Evolutionary conservation across 192 early-diverging fungal genomes (phyloP).

Genomic region (Backusella liffmaniae): DNA sequence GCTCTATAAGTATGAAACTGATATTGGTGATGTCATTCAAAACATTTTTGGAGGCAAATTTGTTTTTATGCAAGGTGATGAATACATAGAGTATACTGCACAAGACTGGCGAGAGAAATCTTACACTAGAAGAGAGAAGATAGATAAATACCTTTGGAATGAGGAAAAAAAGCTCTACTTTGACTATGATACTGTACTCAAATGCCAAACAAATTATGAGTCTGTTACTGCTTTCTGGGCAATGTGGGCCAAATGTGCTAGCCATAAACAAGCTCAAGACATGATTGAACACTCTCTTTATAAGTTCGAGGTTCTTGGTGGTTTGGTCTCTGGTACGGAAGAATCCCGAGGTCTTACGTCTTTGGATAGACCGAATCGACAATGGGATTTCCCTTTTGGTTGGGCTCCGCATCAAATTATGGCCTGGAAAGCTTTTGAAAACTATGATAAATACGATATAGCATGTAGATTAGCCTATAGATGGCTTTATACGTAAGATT

Average conservation of each 20-base stretch:
- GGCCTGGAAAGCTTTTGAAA: conserved; percentile 87
- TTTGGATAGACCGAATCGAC: conserved; percentile 85
- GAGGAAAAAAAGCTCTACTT: conserved; percentile 78
- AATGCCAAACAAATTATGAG: conserved; percentile 76
- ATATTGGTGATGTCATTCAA: conserved; percentile 77
- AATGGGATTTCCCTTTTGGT: conserved; percentile 94
- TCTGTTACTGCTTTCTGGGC: conserved; percentile 88
- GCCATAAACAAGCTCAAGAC: conserved; percentile 69
- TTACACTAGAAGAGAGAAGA: conserved; percentile 52
- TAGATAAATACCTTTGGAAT: conserved; percentile 88
- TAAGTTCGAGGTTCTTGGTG: conserved; percentile 88
- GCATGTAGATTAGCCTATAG: conserved; percentile 84
- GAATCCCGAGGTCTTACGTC: conserved; percentile 80
- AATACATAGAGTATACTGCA: conserved; percentile 43
- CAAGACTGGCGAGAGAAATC: conserved; percentile 68
- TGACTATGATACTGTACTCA: conserved; percentile 82
- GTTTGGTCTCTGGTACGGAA: conserved; percentile 91
- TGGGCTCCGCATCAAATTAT: conserved; percentile 99
- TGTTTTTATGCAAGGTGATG: conserved; percentile 2
- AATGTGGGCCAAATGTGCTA: conserved; percentile 88
- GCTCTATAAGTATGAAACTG: conserved; percentile 95
- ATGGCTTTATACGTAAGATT: conserved; percentile 86
- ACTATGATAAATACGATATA: conserved; percentile 76
- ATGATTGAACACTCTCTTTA: conserved; percentile 65
- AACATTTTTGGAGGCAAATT: conserved; percentile 53